Evolutionary conservation across 306 rosid species (phyloP).

Genomic region (Trichosanthes cucumerina): DNA sequence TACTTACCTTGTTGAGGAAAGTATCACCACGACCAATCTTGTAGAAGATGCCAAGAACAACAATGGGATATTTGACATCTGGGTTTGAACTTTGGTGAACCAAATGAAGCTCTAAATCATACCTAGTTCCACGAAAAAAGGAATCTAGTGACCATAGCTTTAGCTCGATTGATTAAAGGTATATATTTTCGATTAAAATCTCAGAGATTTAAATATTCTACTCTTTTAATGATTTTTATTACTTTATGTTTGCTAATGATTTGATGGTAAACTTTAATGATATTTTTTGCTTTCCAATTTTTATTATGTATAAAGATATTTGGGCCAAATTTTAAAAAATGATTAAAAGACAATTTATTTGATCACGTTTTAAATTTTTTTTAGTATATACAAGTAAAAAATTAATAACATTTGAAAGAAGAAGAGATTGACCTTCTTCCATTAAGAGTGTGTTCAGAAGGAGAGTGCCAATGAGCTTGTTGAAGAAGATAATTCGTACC

Average conservation of each 20-base stretch:
- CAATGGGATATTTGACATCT: conserved; percentile 15
- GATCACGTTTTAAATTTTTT: too few relatives aligned
- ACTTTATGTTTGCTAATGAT: too few relatives aligned
- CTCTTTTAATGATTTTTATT: too few relatives aligned
- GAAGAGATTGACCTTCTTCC: conserved; percentile 5
- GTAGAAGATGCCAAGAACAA: conserved; percentile 41
- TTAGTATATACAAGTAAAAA: too few relatives aligned
- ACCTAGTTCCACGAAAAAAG: conserved; percentile 16
- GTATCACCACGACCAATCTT: conserved; percentile 34
- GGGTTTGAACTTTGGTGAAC: conserved; percentile 32
- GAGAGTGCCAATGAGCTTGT: conserved; percentile 10
- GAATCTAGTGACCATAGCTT: background rate
- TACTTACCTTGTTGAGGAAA: background rate
- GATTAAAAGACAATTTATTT: too few relatives aligned
- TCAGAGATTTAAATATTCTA: too few relatives aligned
- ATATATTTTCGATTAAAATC: too few relatives aligned
- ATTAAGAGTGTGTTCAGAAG: background rate
- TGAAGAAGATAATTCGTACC: conserved; percentile 2
- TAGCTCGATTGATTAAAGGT: background rate
- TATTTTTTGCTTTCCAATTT: too few relatives aligned
- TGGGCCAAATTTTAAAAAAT: too few relatives aligned
- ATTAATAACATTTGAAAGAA: background rate
- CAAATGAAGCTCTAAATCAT: conserved; percentile 59
- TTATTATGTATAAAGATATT: too few relatives aligned
- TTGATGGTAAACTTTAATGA: too few relatives aligned